These are phyloP conservation scores for Russula earlei DNA, from an alignment of 768 basidiomycete species.

Conservation along the genomic window DNA sequence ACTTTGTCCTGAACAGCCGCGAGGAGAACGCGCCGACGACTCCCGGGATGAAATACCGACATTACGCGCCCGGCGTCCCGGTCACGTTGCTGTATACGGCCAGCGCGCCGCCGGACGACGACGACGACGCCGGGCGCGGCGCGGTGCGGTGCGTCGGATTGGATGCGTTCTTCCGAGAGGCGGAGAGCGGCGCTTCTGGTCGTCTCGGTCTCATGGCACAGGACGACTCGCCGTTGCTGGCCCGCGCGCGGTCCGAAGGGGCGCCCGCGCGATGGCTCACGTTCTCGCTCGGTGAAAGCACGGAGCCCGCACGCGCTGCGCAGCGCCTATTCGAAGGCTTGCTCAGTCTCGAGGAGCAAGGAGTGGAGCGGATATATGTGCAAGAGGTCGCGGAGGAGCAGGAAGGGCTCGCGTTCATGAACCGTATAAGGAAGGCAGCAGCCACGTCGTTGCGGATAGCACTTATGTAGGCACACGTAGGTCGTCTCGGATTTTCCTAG, in stretches of 20 bases:
- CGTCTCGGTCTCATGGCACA: slow-evolving; percentile 60
- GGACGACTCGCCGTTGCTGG: slow-evolving; percentile 41
- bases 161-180: slow-evolving; percentile 34
- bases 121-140: slow-evolving; percentile 21
- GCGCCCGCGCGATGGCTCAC: slow-evolving; percentile 51
- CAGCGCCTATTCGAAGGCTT: slow-evolving; percentile 83
- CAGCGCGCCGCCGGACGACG: slow-evolving; percentile 27
- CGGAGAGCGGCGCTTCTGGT: slow-evolving; percentile 15
- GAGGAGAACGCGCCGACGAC: slow-evolving; percentile 81
- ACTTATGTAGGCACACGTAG: slow-evolving; percentile 12
- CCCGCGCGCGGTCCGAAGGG: slow-evolving; percentile 21
- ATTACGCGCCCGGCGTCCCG: slow-evolving; percentile 88
- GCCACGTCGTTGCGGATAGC: slow-evolving; percentile 32
- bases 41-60: slow-evolving; percentile 98
- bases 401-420: slow-evolving; percentile 92
- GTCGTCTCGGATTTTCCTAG: neutral
- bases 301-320: slow-evolving; percentile 60
- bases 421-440: slow-evolving; percentile 85
- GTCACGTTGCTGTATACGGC: slow-evolving; percentile 61
- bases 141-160: slow-evolving; percentile 27
- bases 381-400: slow-evolving; percentile 74
- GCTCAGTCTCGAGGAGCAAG: slow-evolving; percentile 63
- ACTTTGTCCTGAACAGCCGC: slow-evolving; percentile 53
- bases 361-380: slow-evolving; percentile 75
- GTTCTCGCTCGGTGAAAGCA: slow-evolving; percentile 38